These are phyloP conservation scores for Asterochloris sp. DNA, from an alignment of 139 green algal genomes.

Conservation along the genomic window DNA sequence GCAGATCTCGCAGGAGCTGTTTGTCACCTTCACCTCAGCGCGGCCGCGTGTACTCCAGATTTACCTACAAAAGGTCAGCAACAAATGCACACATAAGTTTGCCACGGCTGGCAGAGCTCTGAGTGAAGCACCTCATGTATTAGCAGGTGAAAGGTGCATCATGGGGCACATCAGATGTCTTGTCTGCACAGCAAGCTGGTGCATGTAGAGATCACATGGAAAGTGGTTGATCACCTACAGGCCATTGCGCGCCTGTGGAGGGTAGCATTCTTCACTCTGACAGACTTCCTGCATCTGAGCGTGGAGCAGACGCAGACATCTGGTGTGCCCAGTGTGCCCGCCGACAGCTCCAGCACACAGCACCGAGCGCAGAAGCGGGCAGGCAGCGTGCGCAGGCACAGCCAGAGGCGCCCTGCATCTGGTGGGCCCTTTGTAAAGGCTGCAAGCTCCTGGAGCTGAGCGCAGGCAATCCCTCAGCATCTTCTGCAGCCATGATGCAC, in stretches of 20 bases:
- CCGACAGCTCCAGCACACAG: too few relatives aligned
- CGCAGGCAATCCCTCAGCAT: too few relatives aligned
- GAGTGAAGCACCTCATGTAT: too few relatives aligned
- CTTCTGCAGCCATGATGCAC: too few relatives aligned
- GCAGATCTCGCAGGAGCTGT: slow-evolving; percentile 54
- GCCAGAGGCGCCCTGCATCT: too few relatives aligned
- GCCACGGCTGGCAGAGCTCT: too few relatives aligned
- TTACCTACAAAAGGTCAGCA: slow-evolving; percentile 64
- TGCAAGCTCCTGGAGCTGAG: too few relatives aligned
- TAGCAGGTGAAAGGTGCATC: too few relatives aligned
- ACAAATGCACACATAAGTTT: background rate
- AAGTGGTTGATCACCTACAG: slow-evolving; percentile 24
- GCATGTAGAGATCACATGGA: background rate
- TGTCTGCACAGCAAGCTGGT: background rate
- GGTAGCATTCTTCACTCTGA: slow-evolving; percentile 72
- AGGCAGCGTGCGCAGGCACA: too few relatives aligned
- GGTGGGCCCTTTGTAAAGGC: too few relatives aligned
- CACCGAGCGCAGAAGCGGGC: too few relatives aligned
- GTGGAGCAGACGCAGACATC: slow-evolving; percentile 7
- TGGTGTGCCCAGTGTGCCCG: too few relatives aligned
- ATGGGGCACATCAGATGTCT: background rate
- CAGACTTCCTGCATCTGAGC: slow-evolving; percentile 61
- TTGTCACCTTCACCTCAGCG: slow-evolving; percentile 57
- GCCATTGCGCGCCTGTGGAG: slow-evolving; percentile 74
- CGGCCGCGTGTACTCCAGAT: slow-evolving; percentile 64